phyloP scores from a whole-genome alignment of 257 asterid species.

The Nicotiana undulata region DNA sequence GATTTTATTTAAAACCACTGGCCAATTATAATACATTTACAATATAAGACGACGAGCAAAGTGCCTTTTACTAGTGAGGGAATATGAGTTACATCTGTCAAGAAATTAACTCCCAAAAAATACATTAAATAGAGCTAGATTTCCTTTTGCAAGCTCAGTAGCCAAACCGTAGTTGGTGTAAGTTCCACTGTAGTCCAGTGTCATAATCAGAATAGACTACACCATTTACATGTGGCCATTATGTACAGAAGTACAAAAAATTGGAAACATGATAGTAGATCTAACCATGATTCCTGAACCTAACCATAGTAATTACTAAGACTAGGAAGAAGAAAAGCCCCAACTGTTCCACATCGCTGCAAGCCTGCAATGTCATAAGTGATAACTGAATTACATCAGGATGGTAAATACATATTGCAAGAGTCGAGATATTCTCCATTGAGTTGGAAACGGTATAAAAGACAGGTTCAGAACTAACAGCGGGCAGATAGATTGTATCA shows the following conservation, averaged over 20 bases:
- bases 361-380: background rate
- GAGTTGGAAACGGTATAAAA: background rate
- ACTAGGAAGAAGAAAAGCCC: background rate
- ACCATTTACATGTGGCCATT: background rate
- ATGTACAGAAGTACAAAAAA: slow-evolving; percentile 5
- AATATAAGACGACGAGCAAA: background rate
- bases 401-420: background rate
- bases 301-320: background rate
- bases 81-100: background rate
- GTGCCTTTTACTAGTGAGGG: background rate
- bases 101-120: background rate
- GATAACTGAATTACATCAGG: background rate
- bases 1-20: background rate
- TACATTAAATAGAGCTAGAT: background rate
- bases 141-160: background rate
- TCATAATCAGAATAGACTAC: background rate
- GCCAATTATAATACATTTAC: background rate
- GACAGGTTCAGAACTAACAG: background rate
- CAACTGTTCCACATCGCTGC: background rate
- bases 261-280: background rate
- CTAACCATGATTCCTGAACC: background rate
- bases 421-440: background rate
- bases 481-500: background rate
- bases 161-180: background rate
- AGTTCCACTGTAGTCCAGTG: background rate